phyloP scores from a whole-genome alignment of 2,329 filamentous ascomycete genomes.

The Hypoxylon sp. region DNA sequence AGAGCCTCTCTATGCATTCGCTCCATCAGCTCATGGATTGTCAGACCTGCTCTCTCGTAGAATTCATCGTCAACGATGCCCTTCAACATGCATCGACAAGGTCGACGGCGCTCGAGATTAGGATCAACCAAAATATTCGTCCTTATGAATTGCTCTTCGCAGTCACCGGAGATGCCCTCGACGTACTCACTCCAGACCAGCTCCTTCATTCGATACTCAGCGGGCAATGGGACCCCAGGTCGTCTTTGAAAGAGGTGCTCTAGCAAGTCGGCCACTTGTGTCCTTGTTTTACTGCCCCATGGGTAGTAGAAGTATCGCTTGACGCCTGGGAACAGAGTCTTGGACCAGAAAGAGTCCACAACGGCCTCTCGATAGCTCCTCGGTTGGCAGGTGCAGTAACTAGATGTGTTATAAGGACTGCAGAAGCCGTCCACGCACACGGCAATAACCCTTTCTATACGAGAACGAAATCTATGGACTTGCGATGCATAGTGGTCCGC shows the following conservation, averaged over 20 bases:
- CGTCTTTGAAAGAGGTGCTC: not conserved
- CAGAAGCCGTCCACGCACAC: not conserved
- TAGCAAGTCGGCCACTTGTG: not conserved
- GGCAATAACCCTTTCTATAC: not conserved
- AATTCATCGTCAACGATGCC: not conserved
- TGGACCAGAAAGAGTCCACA: not conserved
- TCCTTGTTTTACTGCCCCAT: not conserved
- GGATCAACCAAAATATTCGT: not conserved
- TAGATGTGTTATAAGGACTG: not conserved
- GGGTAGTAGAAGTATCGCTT: not conserved
- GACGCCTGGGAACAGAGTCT: not conserved
- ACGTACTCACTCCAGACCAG: not conserved
- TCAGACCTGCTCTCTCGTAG: not conserved
- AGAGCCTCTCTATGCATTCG: not conserved
- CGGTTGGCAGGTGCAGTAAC: not conserved
- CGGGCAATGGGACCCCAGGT: not conserved
- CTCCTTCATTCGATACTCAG: not conserved
- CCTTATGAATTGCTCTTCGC: not conserved
- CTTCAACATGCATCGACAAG: not conserved
- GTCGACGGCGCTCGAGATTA: not conserved
- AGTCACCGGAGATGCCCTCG: not conserved
- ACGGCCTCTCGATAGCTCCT: not conserved
- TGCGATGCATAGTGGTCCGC: not conserved
- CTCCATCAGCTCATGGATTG: not conserved
- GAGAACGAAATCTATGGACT: not conserved